These are phyloP conservation scores for Vachellia collinsii DNA, from an alignment of 306 rosid species.

Conservation along the genomic window DNA sequence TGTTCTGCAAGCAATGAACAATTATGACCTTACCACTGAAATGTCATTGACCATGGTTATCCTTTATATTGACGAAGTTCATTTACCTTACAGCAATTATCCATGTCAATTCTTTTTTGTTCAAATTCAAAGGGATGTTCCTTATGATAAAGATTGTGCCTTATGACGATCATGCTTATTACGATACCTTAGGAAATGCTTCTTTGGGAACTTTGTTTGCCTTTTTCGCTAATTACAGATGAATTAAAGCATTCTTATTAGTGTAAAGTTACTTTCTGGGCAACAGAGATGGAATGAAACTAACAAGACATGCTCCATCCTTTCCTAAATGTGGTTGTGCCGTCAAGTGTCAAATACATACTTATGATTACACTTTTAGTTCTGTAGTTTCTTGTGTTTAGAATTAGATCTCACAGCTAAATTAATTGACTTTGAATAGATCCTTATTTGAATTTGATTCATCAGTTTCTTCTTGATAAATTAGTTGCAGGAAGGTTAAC, in stretches of 20 bases:
- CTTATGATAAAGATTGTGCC: neutral
- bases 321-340: no score
- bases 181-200: neutral
- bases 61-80: neutral
- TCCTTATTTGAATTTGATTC: constrained; percentile 14
- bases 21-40: neutral
- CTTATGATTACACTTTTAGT: neutral
- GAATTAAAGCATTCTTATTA: constrained; percentile 13
- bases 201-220: neutral
- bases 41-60: neutral
- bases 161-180: neutral
- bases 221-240: neutral
- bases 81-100: neutral
- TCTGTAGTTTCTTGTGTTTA: neutral
- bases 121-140: neutral
- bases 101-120: neutral
- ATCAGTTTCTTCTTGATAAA: constrained; percentile 13
- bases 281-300: no score
- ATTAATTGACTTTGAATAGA: neutral
- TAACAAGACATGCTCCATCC: no score
- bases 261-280: constrained; percentile 10
- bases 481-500: constrained; percentile 18
- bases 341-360: neutral
- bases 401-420: neutral
- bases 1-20: constrained; percentile 1